Base-by-base conservation (phyloP, 768 basidiomycete species). In the Hemileccinum impolitum region DNA sequence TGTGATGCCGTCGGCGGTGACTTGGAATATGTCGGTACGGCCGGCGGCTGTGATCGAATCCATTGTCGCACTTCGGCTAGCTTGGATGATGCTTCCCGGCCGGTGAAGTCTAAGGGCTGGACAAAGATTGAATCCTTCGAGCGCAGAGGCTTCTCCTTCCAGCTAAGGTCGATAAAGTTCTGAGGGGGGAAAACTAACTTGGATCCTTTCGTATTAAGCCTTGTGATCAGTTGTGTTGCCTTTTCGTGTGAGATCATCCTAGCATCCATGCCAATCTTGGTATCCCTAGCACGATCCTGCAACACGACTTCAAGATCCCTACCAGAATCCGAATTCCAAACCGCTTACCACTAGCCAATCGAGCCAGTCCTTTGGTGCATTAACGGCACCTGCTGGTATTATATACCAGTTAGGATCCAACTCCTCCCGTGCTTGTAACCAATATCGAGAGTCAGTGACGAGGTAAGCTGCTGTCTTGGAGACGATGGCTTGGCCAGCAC, bases 101-200 rank as follows among this genome's bases (percentile, higher is more conserved):
- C 81, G 10, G 87, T 77, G 54, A 85, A 92, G 57, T 87, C 77
- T n/a, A 81, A 70, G 10, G 81, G 76, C 48, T 86, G 94, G 17
- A 82, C 69, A 62, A 78, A 88, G 17, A 89, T 71, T 9, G 76
- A 76, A 30, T 81, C 79, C 53, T 72, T 78, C 10, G 87, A 81
- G 50, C 87, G 85, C 3, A 70, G 43, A 1, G 90, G 90, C 54
- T 90, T 87, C 37, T 84, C 80, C 53, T 79, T 80, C 90, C 93
- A 94, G 37, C 85, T 71, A 2, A 87, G 73, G 63, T 95, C 93
- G 41, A 94, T 71, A 31, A 93, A 75, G 65, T 95, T 95, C 64
- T 89, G 82, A 10, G 86, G 79, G 0, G 90, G 90, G 57, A 85
- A 93, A 17, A 85, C 75, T 51, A 94, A 74, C 65, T 85, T 87